Evolutionary conservation across 2,329 filamentous ascomycete genomes (phyloP), one percentile per base, ranked within the genome.

Genomic region (Colletotrichum sansevieriae): DNA sequence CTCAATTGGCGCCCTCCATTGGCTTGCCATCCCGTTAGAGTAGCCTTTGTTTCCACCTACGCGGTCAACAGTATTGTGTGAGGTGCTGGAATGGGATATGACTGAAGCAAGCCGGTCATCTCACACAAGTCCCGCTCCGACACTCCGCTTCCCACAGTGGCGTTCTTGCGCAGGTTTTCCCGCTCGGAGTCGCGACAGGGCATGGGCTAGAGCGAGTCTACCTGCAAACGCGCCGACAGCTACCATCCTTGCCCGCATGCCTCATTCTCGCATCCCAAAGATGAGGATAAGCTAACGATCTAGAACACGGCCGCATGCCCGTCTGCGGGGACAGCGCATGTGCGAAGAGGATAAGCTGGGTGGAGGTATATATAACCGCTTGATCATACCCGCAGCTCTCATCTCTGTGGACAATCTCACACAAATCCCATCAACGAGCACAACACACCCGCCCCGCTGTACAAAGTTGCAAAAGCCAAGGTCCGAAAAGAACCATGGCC

Each of bases 401-500:
- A 13, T 9, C 10, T 22, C 2, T n/a, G 3, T 12, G 6, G 9
- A 12, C 33, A 52, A 52, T 55, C 51, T 4, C n/a, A 25, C 33
- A 29, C 29, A 29, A 18, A 18, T 13, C 13, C 13, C 9, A 11
- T 18, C n/a, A 8, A 37, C 29, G 6, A 29, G 29, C 0, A 18
- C 29, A 54, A 22, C 22, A 22, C 12, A 39, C 18, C 4, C 12
- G 25, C 18, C 35, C 58, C 44, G 58, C 58, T 22, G 43, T 47
- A 59, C 43, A 59, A 22, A 49, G 41, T 59, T 41, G 13, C 43
- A 46, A 9, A 22, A 41, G n/a, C 29, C 7, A 29, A 29, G 29
- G 8, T 29, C 29, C 6, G 29, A 9, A 2, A 9, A 8, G 59
- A n/a, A 76, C 65, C 62, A 78, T 82, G 76, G 71, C 74, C 52